These are phyloP conservation scores for Gonapodya sp. DNA, from an alignment of 192 early-diverging fungal species.

Conservation along the genomic window DNA sequence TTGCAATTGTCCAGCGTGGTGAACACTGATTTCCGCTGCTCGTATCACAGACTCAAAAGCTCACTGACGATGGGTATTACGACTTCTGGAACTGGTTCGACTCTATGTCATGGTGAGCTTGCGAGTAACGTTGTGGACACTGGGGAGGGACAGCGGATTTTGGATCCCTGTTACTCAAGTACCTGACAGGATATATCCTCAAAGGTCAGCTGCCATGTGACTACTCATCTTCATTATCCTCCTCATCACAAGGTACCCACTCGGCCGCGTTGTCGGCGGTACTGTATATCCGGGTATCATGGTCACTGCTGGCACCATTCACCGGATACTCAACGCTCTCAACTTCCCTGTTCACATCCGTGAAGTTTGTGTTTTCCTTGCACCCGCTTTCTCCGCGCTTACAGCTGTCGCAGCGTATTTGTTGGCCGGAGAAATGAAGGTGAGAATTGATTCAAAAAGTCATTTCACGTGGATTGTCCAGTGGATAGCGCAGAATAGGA, in stretches of 20 bases:
- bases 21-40: background rate
- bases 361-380: slow-evolving; percentile 96
- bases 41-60: slow-evolving; percentile 50
- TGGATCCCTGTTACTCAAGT: no score
- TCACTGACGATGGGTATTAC: slow-evolving; percentile 90
- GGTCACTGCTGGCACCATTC: slow-evolving; percentile 91
- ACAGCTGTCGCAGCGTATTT: slow-evolving; percentile 95
- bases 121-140: background rate
- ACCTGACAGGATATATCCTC: background rate
- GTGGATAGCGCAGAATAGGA: no score
- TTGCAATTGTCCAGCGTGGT: no score
- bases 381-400: slow-evolving; percentile 89
- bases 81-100: slow-evolving; percentile 95
- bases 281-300: slow-evolving; percentile 99
- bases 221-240: background rate
- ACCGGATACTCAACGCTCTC: slow-evolving; percentile 85
- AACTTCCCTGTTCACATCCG: slow-evolving; percentile 97
- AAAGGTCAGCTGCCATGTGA: background rate
- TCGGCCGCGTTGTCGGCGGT: slow-evolving; percentile 93
- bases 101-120: background rate
- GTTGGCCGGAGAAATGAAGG: slow-evolving; percentile 81
- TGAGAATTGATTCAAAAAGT: background rate
- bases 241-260: slow-evolving; percentile 16
- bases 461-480: background rate
- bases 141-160: no score